Base-by-base conservation (phyloP, 1,284 basidiomycete species). In the Ceratorhiza oryzae-sativae region DNA sequence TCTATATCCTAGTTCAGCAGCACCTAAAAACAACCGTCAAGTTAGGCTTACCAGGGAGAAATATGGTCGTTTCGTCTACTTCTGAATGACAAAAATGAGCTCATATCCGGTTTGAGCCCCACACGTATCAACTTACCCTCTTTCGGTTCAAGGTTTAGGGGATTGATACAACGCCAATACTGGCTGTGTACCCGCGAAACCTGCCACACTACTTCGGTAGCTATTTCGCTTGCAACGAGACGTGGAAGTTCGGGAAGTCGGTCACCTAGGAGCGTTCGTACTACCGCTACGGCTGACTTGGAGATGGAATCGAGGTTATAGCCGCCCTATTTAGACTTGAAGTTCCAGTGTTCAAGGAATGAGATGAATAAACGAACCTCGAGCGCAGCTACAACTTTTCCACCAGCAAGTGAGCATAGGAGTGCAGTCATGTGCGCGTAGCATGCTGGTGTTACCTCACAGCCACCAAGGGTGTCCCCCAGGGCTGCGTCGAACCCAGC, bases 381-480 rank as follows among this genome's bases (percentile, higher is more conserved):
- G 32, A 99, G 86, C 3, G 95, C 95, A 25, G 97, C 94, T 13
- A 97, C 94, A 6, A 98, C 77, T 77, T 89, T 91, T 5, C 97
- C 97, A 3, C 89, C 87, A 12, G 97, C 96, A 9, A 99, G 84
- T n/a, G 91, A 88, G 49, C 89, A 87, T 2, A 99, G 85, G 90
- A 97, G 95, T 77, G 98, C 93, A 1, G 97, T 98, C 96, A 99
- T 98, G 77, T 98, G 97, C 0, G 95, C 95, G 79, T 95, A 99
- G 1, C 95, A 97, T n/a, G 89, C 86, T 0, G 97, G 97, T 0
- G 93, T 87, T 72, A 99, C 96, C 75, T 89, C 84, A 78, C 95
- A 98, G 80, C 90, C 90, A 27, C 97, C 97, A 4, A 99, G 87
- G 55, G 90, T 87, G 79, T 99, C 97, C 1, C 96, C 96, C 34